Base-by-base conservation (phyloP, 2,329 filamentous ascomycete species). In the Claviceps monticola region DNA sequence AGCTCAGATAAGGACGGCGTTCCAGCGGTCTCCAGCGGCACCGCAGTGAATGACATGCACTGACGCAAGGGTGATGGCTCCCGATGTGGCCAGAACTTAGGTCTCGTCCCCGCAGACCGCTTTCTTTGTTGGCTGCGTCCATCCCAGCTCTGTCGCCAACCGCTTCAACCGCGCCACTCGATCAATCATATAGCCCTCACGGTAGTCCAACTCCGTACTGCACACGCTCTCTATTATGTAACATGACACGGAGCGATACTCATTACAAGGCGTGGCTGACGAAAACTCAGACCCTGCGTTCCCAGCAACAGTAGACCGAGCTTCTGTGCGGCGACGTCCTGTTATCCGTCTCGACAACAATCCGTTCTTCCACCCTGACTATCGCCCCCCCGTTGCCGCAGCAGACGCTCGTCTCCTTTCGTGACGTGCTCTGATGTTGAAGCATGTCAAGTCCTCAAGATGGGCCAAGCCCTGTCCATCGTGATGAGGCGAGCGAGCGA, bases 381-480 rank as follows among this genome's bases (percentile, higher is more conserved):
- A 13, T 29, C 14, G 37, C 16, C 36, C 14, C 21, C 36, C 14
- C 13, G 41, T 43, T 11, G 16, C 26, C 34, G 11, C 37, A 5
- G n/a, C 37, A 4, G 5, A 11, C 43, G 17, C 8, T 39, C n/a
- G 42, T 34, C 21, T 17, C n/a, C n/a, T 8, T 11, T 39, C 51
- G 42, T 21, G 23, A 45, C 46, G 26, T 23, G 46, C 45, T 46
- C 60, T 55, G 47, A 62, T 62, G 58, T 58, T 50, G 43, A 54
- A 61, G 50, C 48, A 69, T 69, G 67, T 65, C 65, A 48, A 68
- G 60, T 50, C 56, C 53, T 56, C 60, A 57, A 52, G 59, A 57
- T 53, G 61, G 58, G 57, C 59, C 58, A 49, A 55, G 56, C 51
- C 42, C 53, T 54, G 51, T 51, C 52, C 50, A 55, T 55, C 49